A percentile compares a stretch with the other conserved stretches of the same genome.
Evolutionary conservation across 495 filamentous ascomycete species (phyloP).

Genomic region (Aspergillus campestris): DNA sequence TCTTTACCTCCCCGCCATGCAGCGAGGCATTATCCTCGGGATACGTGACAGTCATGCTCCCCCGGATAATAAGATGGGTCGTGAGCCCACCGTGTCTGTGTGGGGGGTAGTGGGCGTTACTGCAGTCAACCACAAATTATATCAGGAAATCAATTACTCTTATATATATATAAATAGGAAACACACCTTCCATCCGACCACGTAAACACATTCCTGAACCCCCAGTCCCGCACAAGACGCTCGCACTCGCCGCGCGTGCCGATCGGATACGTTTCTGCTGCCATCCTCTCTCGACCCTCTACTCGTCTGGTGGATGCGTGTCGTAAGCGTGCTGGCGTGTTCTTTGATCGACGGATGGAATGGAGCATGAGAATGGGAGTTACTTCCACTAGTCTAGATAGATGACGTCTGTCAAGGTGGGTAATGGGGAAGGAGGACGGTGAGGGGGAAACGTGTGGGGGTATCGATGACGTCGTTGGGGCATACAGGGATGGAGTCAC

Average conservation of each 20-base stretch:
- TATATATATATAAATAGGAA: background rate
- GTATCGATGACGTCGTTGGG: too few relatives aligned
- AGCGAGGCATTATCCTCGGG: conserved; percentile 50
- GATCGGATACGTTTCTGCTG: conserved; percentile 25
- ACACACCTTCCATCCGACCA: conserved; percentile 71
- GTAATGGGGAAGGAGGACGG: too few relatives aligned
- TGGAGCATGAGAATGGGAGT: too few relatives aligned
- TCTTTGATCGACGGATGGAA: too few relatives aligned
- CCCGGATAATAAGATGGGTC: conserved; percentile 68
- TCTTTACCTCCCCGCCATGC: conserved; percentile 32
- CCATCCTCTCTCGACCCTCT: conserved; percentile 3
- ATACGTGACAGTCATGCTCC: conserved; percentile 64
- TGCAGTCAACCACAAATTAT: too few relatives aligned
- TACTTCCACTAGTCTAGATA: too few relatives aligned
- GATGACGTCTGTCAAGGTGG: too few relatives aligned
- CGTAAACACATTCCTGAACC: conserved; percentile 67
- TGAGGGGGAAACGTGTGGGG: too few relatives aligned
- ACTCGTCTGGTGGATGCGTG: too few relatives aligned
- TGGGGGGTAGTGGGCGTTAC: conserved; percentile 65
- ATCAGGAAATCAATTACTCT: too few relatives aligned
- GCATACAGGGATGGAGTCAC: too few relatives aligned
- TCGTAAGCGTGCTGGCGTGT: too few relatives aligned
- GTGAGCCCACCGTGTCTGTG: conserved; percentile 63
- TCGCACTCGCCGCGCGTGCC: conserved; percentile 48
- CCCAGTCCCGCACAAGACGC: conserved; percentile 63